phyloP scores from a whole-genome alignment of 108 stramenopile species.

The Craspedostauros australis region DNA sequence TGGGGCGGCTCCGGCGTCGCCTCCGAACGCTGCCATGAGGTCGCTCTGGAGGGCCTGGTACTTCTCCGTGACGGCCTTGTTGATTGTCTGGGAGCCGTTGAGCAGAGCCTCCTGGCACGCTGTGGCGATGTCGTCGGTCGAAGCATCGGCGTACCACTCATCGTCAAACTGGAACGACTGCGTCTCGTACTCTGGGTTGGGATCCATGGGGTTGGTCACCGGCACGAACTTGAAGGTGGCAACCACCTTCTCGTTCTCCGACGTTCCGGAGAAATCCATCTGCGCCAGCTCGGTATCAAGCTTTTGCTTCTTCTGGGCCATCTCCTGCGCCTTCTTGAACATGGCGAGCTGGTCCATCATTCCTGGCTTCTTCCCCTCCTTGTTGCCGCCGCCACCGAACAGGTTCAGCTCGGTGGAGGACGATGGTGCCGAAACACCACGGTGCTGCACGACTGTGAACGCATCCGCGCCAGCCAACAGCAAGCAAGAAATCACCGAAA shows the following conservation, averaged over 20 bases:
- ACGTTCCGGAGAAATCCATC: conserved; percentile 42
- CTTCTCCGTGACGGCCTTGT: conserved; percentile 54
- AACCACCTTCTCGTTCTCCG: conserved; percentile 63
- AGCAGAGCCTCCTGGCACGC: conserved; percentile 59
- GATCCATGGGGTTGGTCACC: conserved; percentile 71
- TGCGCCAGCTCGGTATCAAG: conserved; percentile 65
- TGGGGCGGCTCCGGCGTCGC: conserved; percentile 35
- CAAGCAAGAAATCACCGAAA: conserved; percentile 8
- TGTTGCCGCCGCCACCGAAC: conserved; percentile 58
- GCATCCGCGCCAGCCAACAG: conserved; percentile 24
- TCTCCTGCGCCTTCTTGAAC: conserved; percentile 88
- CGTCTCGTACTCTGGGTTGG: conserved; percentile 74
- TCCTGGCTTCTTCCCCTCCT: conserved; percentile 45
- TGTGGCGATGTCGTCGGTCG: conserved; percentile 52
- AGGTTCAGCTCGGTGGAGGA: conserved; percentile 41
- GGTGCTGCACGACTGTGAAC: conserved; percentile 28
- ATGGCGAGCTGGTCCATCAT: conserved; percentile 90
- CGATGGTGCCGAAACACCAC: not conserved
- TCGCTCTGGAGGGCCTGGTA: conserved; percentile 64
- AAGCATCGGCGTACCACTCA: conserved; percentile 51
- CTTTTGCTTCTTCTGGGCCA: conserved; percentile 64
- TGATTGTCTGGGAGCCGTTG: conserved; percentile 54
- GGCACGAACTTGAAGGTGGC: conserved; percentile 68
- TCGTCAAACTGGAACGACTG: conserved; percentile 65
- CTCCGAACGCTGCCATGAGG: conserved; percentile 32